A percentile compares a stretch with the other conserved stretches of the same genome.
phyloP scores from a whole-genome alignment of 345 rosid genomes.

The Dipteronia sinensis region DNA sequence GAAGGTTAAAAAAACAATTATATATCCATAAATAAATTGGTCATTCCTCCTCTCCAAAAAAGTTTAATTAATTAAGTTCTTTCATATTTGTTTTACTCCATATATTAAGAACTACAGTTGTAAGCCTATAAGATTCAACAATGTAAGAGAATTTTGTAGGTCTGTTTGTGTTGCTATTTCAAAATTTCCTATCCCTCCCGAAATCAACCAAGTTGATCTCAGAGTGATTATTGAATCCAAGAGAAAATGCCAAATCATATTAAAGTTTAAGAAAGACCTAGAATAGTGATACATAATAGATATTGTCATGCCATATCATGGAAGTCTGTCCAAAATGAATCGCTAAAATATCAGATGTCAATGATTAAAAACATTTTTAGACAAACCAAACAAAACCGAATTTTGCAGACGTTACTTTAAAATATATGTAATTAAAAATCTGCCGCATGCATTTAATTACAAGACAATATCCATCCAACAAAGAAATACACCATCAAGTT shows the following conservation, averaged over 20 bases:
- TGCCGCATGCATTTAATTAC: background rate
- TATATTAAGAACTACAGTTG: background rate
- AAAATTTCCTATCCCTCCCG: background rate
- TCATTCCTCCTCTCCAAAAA: background rate
- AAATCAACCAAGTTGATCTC: background rate
- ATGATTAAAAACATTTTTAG: background rate
- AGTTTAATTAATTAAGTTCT: background rate
- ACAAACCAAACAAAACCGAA: background rate
- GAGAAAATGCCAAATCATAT: background rate
- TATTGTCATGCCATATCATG: background rate
- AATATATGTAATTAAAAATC: background rate
- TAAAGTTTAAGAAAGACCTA: background rate
- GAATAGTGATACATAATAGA: background rate
- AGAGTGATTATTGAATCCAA: background rate
- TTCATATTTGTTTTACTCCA: background rate
- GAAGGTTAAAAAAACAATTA: background rate
- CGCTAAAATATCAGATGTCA: background rate
- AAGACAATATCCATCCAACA: background rate
- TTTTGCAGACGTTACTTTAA: background rate
- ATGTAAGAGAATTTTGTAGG: conserved; percentile 3
- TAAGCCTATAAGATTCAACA: background rate
- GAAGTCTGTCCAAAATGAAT: background rate
- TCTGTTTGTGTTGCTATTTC: background rate
- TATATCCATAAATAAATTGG: conserved; percentile 10
- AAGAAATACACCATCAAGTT: background rate